phyloP scores from a whole-genome alignment of 1,139 yeast genomes.

The Geotrichum histeridarum region DNA sequence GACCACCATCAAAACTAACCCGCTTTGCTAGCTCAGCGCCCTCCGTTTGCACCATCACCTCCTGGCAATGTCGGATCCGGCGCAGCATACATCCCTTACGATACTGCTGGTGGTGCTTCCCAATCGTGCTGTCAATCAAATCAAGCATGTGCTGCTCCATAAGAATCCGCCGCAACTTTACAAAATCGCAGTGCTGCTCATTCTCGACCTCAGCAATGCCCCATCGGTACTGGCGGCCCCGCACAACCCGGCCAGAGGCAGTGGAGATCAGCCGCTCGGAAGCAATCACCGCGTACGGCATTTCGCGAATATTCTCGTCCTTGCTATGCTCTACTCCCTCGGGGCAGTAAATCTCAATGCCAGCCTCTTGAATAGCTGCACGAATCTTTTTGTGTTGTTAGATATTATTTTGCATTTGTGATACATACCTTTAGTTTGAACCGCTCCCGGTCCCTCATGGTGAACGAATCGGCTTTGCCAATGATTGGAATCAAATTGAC shows the following conservation, averaged over 20 bases:
- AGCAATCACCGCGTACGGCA: slow-evolving; percentile 62
- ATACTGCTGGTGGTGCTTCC: slow-evolving; percentile 73
- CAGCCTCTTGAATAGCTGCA: slow-evolving; percentile 43
- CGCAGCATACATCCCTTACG: slow-evolving; percentile 65
- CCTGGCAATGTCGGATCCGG: slow-evolving; percentile 56
- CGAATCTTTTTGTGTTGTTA: slow-evolving; percentile 35
- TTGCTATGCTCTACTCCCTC: slow-evolving; percentile 39
- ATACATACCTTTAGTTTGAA: slow-evolving; percentile 40
- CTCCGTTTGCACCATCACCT: slow-evolving; percentile 42
- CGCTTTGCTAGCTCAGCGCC: slow-evolving; percentile 20
- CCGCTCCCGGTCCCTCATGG: slow-evolving; percentile 36
- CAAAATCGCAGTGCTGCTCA: slow-evolving; percentile 60
- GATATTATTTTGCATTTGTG: neutral
- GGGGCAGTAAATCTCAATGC: slow-evolving; percentile 55
- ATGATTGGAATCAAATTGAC: slow-evolving; percentile 75
- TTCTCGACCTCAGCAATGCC: slow-evolving; percentile 70
- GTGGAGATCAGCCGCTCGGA: slow-evolving; percentile 37
- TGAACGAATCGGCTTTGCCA: slow-evolving; percentile 68
- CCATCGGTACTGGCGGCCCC: slow-evolving; percentile 70
- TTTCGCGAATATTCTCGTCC: slow-evolving; percentile 24
- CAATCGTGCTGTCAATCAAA: slow-evolving; percentile 72
- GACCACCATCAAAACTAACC: slow-evolving; percentile 31
- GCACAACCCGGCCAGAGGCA: slow-evolving; percentile 41
- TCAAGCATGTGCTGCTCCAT: slow-evolving; percentile 69
- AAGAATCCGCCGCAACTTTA: slow-evolving; percentile 51